Conservation (phyloP, 352 stramenopile species). For the Pythium monospermum region DNA sequence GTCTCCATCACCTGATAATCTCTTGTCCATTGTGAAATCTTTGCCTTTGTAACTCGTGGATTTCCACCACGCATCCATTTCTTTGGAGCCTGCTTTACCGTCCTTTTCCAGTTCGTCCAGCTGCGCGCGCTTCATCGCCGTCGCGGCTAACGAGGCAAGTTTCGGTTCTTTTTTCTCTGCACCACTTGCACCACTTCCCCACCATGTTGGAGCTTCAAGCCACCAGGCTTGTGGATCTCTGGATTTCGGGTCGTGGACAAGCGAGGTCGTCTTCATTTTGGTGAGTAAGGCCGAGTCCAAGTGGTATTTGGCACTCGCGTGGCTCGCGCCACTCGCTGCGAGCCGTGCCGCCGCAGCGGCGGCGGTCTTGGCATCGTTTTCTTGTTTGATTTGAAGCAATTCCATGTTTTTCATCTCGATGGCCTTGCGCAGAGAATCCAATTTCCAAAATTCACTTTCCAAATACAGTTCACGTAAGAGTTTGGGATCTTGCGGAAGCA, state of each 20-base stretch:
- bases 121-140: constrained; percentile 22
- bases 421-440: constrained; percentile 65
- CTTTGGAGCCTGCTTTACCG: constrained; percentile 3
- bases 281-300: constrained; percentile 19
- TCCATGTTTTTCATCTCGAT: constrained; percentile 74
- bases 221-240: constrained; percentile 43
- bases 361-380: constrained; percentile 17
- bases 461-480: constrained; percentile 64
- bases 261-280: constrained; percentile 15
- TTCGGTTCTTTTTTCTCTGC: constrained; percentile 28
- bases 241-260: constrained; percentile 5
- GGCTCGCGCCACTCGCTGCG: background rate
- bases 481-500: constrained; percentile 62
- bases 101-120: constrained; percentile 11
- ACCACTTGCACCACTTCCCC: constrained; percentile 23
- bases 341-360: constrained; percentile 15
- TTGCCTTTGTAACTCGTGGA: constrained; percentile 65
- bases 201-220: constrained; percentile 62
- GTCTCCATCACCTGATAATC: constrained; percentile 16
- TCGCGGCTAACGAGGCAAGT: constrained; percentile 23
- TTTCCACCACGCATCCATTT: constrained; percentile 63
- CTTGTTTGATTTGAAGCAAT: constrained; percentile 41
- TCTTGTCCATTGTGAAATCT: constrained; percentile 41
- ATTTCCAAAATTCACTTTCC: constrained; percentile 81
- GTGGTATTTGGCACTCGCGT: constrained; percentile 14